A percentile compares a stretch with the other conserved stretches of the same genome.
Evolutionary conservation across 441 rosid species (phyloP).

Genomic region (Capsella rubella): DNA sequence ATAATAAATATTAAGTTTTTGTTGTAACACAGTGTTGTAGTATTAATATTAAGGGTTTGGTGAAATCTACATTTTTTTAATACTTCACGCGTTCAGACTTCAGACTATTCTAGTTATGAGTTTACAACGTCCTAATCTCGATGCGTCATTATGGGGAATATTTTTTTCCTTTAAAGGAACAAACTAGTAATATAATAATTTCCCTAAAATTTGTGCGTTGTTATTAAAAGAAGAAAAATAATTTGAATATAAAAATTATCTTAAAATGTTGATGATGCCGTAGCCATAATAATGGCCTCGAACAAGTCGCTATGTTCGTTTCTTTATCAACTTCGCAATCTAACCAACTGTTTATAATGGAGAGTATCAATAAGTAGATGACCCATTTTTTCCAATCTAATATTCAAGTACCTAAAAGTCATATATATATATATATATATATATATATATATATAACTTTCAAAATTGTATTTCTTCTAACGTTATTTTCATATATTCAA

Average conservation of each 20-base stretch:
- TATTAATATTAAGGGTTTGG: constrained; percentile 15
- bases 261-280: neutral
- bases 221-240: neutral
- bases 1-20: neutral
- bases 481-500: no score
- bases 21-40: no score
- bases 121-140: constrained; percentile 9
- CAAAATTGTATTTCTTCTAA: no score
- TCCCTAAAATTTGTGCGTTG: neutral
- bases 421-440: no score
- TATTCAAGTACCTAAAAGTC: neutral
- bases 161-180: neutral
- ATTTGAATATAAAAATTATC: neutral
- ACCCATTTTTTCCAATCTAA: no score
- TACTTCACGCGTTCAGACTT: constrained; percentile 25
- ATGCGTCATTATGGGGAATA: neutral
- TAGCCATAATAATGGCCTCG: constrained; percentile 4
- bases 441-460: no score
- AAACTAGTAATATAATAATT: neutral
- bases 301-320: constrained; percentile 25
- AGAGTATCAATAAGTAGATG: neutral
- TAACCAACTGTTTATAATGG: neutral
- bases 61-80: neutral
- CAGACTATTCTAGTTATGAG: constrained; percentile 13
- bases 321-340: constrained; percentile 1